phyloP scores from a whole-genome alignment of 306 rosid species.

The Inga oerstediana region DNA sequence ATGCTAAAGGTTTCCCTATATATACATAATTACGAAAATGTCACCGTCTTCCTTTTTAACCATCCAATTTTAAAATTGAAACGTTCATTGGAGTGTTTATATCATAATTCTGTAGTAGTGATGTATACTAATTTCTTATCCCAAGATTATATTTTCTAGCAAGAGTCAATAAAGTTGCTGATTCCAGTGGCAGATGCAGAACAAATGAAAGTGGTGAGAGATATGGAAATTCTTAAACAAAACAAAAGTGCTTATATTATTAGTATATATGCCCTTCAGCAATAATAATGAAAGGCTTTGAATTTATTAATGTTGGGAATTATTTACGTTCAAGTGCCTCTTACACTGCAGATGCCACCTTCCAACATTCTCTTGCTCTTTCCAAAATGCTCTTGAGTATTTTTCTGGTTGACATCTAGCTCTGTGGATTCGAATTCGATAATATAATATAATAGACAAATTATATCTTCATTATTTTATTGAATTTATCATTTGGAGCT shows the following conservation, averaged over 20 bases:
- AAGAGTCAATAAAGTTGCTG: background rate
- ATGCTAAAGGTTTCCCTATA: too few species aligned
- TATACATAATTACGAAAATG: too few species aligned
- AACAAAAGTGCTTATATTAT: conserved; percentile 27
- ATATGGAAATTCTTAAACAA: conserved; percentile 36
- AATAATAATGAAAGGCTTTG: background rate
- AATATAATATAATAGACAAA: conserved; percentile 23
- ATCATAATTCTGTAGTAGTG: too few species aligned
- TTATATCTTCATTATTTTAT: conserved; percentile 9
- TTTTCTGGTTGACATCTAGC: conserved; percentile 38
- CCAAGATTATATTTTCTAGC: background rate
- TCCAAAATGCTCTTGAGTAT: conserved; percentile 32
- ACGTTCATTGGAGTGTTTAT: too few species aligned
- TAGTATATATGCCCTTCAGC: background rate
- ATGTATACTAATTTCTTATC: background rate
- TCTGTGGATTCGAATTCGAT: conserved; percentile 30
- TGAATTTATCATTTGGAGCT: background rate
- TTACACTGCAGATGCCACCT: conserved; percentile 30
- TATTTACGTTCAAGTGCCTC: conserved; percentile 8
- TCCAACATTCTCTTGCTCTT: conserved; percentile 4
- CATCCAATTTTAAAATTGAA: too few species aligned
- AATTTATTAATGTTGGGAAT: background rate
- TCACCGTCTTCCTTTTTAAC: too few species aligned
- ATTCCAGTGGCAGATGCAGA: background rate
- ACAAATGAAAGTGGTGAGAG: background rate